Evolutionary conservation across 176 grass and related monocot species (phyloP).

Genomic region (Rhipidocladum racemiflorum): DNA sequence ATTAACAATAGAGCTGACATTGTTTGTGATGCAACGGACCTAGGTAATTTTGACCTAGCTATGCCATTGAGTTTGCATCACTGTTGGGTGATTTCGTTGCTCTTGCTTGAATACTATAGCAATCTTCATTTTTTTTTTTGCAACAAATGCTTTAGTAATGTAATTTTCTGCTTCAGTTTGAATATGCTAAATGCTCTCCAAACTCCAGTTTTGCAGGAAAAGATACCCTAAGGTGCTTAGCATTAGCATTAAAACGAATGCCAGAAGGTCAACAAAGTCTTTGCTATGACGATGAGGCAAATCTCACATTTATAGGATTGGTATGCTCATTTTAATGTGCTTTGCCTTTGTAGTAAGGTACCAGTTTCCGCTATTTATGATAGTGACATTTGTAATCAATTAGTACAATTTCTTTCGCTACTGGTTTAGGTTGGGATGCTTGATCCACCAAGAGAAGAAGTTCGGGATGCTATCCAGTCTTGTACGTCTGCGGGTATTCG

Average conservation of each 20-base stretch:
- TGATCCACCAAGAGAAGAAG: slow-evolving; percentile 98
- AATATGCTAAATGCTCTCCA: slow-evolving; percentile 25
- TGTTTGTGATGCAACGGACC: slow-evolving; percentile 1
- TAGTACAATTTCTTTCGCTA: slow-evolving; percentile 24
- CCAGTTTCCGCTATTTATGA: no score
- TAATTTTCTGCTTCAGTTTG: background rate
- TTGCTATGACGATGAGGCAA: slow-evolving; percentile 71
- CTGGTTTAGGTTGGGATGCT: slow-evolving; percentile 85
- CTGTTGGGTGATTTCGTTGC: background rate
- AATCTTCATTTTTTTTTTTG: background rate
- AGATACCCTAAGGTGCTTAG: slow-evolving; percentile 85
- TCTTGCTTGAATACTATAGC: background rate
- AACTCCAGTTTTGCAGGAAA: slow-evolving; percentile 95
- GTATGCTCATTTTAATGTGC: no score
- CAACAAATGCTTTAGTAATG: background rate
- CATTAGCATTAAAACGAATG: slow-evolving; percentile 92
- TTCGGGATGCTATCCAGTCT: slow-evolving; percentile 74
- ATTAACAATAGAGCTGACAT: background rate
- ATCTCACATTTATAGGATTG: slow-evolving; percentile 97
- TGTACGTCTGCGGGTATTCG: slow-evolving; percentile 98
- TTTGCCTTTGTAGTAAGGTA: no score
- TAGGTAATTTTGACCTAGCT: slow-evolving; percentile 8
- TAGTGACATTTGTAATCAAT: no score
- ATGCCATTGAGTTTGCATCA: background rate
- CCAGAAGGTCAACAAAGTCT: slow-evolving; percentile 83